phyloP scores from a whole-genome alignment of 2,329 filamentous ascomycete genomes.

The Achaetomium macrosporum region DNA sequence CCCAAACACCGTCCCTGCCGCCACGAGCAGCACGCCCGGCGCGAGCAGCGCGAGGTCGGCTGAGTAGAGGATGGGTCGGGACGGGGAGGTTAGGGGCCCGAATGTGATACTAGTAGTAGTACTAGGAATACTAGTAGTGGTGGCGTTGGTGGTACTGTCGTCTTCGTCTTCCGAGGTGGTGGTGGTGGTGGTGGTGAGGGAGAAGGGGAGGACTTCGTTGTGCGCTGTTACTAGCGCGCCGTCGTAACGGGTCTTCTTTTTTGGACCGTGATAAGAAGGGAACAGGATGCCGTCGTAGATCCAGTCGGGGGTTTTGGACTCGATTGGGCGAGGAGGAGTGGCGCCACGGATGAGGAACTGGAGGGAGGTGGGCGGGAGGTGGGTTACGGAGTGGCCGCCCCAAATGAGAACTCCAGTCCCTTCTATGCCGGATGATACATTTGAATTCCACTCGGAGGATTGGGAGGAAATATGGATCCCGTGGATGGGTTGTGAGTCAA shows the following conservation, averaged over 20 bases:
- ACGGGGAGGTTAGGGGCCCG: constrained; percentile 53
- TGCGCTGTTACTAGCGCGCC: constrained; percentile 75
- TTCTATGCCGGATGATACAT: no score
- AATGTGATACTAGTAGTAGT: constrained; percentile 33
- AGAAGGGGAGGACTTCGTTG: constrained; percentile 65
- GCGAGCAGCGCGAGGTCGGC: constrained; percentile 65
- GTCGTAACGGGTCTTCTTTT: constrained; percentile 7
- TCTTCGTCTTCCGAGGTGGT: no score
- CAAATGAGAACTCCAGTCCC: constrained; percentile 51
- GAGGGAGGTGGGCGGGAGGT: constrained; percentile 32
- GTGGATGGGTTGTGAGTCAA: constrained; percentile 66
- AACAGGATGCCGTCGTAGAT: constrained; percentile 62
- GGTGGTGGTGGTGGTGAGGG: constrained; percentile 12
- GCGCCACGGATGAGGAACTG: constrained; percentile 30
- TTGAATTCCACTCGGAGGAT: no score
- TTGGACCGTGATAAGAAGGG: constrained; percentile 18
- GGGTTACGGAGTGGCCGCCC: constrained; percentile 60
- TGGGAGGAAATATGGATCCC: constrained; percentile 54
- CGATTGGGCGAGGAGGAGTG: constrained; percentile 24
- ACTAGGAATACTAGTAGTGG: constrained; percentile 19
- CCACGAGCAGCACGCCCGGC: constrained; percentile 59
- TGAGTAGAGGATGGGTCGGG: constrained; percentile 82
- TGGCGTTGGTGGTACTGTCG: not conserved
- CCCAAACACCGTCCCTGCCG: constrained; percentile 88
- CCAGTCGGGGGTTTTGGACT: constrained; percentile 62